Evolutionary conservation across 192 early-diverging fungal species (phyloP).

Genomic region (Coemansia reversa): DNA sequence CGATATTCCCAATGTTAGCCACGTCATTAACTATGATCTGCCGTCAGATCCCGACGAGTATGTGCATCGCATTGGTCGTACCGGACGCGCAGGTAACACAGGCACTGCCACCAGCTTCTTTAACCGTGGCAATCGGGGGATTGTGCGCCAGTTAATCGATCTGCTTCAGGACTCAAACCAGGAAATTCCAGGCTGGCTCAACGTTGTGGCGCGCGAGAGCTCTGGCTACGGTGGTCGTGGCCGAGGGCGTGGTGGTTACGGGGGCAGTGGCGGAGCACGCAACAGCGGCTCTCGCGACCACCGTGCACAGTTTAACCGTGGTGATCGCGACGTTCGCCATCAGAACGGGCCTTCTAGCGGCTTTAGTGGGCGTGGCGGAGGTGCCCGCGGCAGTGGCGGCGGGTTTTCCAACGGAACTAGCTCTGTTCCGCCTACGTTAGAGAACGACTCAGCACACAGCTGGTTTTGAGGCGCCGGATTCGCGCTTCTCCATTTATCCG

Average conservation of each 20-base stretch:
- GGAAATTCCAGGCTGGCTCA: conserved; percentile 83
- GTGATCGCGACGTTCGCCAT: conserved; percentile 46
- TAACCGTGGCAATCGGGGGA: conserved; percentile 79
- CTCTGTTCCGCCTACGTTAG: conserved; percentile 21
- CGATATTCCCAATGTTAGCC: conserved; percentile 79
- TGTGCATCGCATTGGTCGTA: conserved; percentile 99
- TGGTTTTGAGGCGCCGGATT: conserved; percentile 57
- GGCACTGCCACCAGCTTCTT: conserved; percentile 95
- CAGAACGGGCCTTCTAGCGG: conserved; percentile 7
- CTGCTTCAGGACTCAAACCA: conserved; percentile 93
- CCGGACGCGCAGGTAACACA: conserved; percentile 93
- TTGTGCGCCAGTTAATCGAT: conserved; percentile 82
- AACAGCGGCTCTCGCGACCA: conserved; percentile 36
- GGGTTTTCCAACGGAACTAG: conserved; percentile 1
- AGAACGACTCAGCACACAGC: conserved; percentile 58
- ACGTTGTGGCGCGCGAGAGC: conserved; percentile 65
- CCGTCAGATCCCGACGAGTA: conserved; percentile 97
- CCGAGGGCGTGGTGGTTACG: conserved; percentile 60
- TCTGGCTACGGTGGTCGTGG: conserved; percentile 56
- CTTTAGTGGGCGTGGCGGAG: conserved; percentile 12
- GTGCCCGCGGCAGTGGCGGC: conserved; percentile 11
- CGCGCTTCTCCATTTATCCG: conserved; percentile 1
- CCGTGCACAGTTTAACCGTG: conserved; percentile 26
- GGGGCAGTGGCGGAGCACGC: conserved; percentile 31
- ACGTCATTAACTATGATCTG: conserved; percentile 94